Conservation (phyloP, 1,284 basidiomycete species). For the Pseudozyma sp. region DNA sequence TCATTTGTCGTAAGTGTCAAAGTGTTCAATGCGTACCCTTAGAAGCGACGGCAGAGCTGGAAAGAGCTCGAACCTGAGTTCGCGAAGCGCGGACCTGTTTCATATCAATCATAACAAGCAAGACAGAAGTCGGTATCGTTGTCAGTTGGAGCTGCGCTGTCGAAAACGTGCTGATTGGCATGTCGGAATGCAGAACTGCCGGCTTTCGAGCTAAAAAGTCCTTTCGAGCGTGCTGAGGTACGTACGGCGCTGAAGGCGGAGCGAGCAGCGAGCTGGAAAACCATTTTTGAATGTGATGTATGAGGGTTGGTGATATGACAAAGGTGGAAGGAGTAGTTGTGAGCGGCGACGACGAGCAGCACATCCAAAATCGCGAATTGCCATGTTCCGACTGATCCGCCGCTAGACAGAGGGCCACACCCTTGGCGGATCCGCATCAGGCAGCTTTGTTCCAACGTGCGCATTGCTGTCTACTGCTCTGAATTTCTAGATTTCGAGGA, state of each 20-base stretch:
- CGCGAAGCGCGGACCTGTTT: conserved; percentile 51
- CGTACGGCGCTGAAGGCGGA: conserved; percentile 51
- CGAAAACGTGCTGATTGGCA: background rate
- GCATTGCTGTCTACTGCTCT: background rate
- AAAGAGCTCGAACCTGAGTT: conserved; percentile 58
- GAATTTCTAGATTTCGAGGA: background rate
- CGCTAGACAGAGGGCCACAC: background rate
- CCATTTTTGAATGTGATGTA: conserved; percentile 29
- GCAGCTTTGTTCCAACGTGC: background rate
- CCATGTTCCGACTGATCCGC: conserved; percentile 8
- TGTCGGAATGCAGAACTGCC: conserved; percentile 7
- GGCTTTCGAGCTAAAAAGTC: background rate
- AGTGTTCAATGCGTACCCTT: conserved; percentile 56
- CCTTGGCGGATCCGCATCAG: conserved; percentile 19
- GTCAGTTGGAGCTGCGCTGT: conserved; percentile 24
- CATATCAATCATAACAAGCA: background rate
- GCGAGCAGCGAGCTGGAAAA: conserved; percentile 44
- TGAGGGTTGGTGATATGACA: conserved; percentile 17
- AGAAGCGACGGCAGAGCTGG: conserved; percentile 62
- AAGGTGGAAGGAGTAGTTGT: background rate
- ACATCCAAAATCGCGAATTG: background rate
- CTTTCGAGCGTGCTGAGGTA: conserved; percentile 12
- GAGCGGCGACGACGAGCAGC: conserved; percentile 17
- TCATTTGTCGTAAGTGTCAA: background rate
- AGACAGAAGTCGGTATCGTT: background rate